Percentiles rank a stretch among this genome's conserved stretches.
Evolutionary conservation across 1,139 yeast genomes (phyloP).

Genomic region (Suhomyces bokatorum): DNA sequence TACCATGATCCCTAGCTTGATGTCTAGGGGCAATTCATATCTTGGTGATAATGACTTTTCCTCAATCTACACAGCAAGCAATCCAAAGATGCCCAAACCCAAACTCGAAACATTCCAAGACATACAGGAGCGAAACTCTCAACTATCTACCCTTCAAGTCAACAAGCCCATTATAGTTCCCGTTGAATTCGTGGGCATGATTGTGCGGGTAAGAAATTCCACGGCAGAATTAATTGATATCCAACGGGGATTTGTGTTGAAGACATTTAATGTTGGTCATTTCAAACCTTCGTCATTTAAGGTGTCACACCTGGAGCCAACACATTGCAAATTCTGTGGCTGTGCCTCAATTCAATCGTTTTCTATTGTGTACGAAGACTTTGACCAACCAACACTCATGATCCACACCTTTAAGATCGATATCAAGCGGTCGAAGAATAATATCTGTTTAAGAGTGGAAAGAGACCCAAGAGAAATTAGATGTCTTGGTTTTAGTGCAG

Average conservation of each 20-base stretch:
- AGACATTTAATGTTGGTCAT: slow-evolving; percentile 58
- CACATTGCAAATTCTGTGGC: slow-evolving; percentile 89
- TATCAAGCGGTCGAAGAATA: slow-evolving; percentile 67
- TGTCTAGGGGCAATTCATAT: slow-evolving; percentile 20
- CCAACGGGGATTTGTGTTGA: slow-evolving; percentile 67
- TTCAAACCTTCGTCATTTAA: slow-evolving; percentile 60
- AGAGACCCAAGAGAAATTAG: slow-evolving; percentile 90
- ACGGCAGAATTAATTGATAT: slow-evolving; percentile 71
- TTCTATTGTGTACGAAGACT: slow-evolving; percentile 69
- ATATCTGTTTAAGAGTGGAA: slow-evolving; percentile 83
- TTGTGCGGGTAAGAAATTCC: slow-evolving; percentile 54
- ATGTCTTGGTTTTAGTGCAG: slow-evolving; percentile 81
- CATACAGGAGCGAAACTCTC: not conserved
- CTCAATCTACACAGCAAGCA: slow-evolving; percentile 12
- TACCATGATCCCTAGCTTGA: slow-evolving; percentile 33
- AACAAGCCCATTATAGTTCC: slow-evolving; percentile 38
- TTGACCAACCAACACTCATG: slow-evolving; percentile 56
- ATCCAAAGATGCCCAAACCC: slow-evolving; percentile 2
- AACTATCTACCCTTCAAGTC: slow-evolving; percentile 13
- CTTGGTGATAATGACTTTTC: slow-evolving; percentile 21
- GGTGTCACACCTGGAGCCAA: slow-evolving; percentile 80
- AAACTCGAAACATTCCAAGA: not conserved
- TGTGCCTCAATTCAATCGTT: slow-evolving; percentile 77
- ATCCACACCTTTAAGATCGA: slow-evolving; percentile 74
- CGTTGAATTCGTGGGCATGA: slow-evolving; percentile 71